Conservation (phyloP, 805 yeast genomes). For the Metschnikowia picachoensis region DNA sequence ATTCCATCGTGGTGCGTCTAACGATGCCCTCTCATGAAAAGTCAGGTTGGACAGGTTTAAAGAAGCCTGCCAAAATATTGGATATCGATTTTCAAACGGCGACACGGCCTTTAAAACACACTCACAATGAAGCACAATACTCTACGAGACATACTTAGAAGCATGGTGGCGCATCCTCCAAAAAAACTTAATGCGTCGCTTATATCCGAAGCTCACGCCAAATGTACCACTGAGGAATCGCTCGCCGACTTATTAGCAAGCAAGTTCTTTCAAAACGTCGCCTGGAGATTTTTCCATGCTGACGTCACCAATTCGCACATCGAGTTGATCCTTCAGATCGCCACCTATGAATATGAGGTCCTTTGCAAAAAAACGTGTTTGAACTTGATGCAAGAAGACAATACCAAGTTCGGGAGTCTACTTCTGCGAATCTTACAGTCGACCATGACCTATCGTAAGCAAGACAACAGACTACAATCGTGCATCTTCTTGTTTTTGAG, state of each 20-base stretch:
- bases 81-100: too few species aligned
- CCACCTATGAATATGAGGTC: constrained; percentile 11
- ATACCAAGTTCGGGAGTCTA: constrained; percentile 23
- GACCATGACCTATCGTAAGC: constrained; percentile 17
- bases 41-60: too few species aligned
- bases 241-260: constrained; percentile 13
- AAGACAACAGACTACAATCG: constrained; percentile 17
- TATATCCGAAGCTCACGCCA: constrained; percentile 10
- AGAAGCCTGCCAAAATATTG: too few species aligned
- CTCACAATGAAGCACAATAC: background rate
- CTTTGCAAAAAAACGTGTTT: constrained; percentile 4
- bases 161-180: constrained; percentile 6
- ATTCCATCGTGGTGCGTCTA: constrained; percentile 7
- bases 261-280: constrained; percentile 24
- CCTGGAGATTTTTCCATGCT: constrained; percentile 41
- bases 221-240: constrained; percentile 1
- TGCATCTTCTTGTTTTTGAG: constrained; percentile 16
- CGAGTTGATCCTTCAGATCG: constrained; percentile 27
- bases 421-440: constrained; percentile 26
- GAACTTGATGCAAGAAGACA: constrained; percentile 16
- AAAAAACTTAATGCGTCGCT: constrained; percentile 7
- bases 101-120: too few species aligned
- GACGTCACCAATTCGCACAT: constrained; percentile 41
- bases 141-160: constrained; percentile 5
- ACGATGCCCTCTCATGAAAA: background rate